Percentiles rank a stretch among this genome's conserved stretches.
These are phyloP conservation scores for Pontederia paniculata DNA, from an alignment of 176 grass and related monocot genomes.

Conservation along the genomic window DNA sequence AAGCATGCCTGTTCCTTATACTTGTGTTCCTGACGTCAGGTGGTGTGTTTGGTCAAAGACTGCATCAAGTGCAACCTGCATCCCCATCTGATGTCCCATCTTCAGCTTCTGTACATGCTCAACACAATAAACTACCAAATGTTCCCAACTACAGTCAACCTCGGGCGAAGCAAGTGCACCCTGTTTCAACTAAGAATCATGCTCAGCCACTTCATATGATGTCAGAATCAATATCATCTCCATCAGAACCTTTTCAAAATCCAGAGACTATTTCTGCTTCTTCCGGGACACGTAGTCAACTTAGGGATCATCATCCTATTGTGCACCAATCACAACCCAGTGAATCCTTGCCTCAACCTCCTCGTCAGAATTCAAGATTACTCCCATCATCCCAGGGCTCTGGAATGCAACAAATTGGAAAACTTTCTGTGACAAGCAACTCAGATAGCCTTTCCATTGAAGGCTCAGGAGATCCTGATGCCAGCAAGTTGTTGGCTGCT, in stretches of 20 bases:
- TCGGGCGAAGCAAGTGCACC: too few species aligned
- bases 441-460: conserved; percentile 9
- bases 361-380: background rate
- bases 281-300: conserved; percentile 15
- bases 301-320: conserved; percentile 22
- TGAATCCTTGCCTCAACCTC: background rate
- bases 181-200: too few species aligned
- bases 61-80: too few species aligned
- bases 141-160: too few species aligned
- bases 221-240: conserved; percentile 8
- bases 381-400: conserved; percentile 2
- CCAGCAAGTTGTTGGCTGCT: conserved; percentile 57
- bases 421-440: conserved; percentile 24
- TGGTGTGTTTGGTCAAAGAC: too few species aligned
- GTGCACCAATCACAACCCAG: conserved; percentile 13
- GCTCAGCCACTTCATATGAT: conserved; percentile 9
- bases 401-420: conserved; percentile 23
- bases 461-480: conserved; percentile 19
- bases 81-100: too few species aligned
- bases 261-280: conserved; percentile 34
- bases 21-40: too few species aligned
- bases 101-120: too few species aligned
- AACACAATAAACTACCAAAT: too few species aligned
- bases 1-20: too few species aligned
- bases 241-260: conserved; percentile 19